Evolutionary conservation across 2,329 filamentous ascomycete genomes (phyloP).

Genomic region (Diaporthe eres): DNA sequence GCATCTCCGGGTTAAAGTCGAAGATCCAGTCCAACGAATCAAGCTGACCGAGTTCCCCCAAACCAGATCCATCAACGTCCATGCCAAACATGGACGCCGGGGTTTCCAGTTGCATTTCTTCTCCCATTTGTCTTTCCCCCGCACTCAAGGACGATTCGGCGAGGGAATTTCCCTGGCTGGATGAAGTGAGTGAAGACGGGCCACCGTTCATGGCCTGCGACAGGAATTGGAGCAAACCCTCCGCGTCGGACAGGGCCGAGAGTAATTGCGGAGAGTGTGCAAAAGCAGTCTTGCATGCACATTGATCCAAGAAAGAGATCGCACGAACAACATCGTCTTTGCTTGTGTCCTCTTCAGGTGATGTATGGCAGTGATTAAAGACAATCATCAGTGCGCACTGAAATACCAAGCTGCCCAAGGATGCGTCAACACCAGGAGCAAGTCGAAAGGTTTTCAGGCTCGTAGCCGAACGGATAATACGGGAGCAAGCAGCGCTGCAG

Average conservation of each 20-base stretch:
- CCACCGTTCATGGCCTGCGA: not conserved
- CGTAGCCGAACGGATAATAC: not conserved
- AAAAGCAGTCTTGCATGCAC: not conserved
- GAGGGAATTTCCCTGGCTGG: too few species aligned
- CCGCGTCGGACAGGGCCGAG: slow-evolving; percentile 14
- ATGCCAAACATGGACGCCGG: not conserved
- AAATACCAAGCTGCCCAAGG: slow-evolving; percentile 16
- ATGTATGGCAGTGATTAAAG: slow-evolving; percentile 7
- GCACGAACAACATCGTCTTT: not conserved
- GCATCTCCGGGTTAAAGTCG: not conserved
- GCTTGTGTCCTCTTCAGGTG: not conserved
- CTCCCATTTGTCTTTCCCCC: too few species aligned
- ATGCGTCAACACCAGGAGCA: not conserved
- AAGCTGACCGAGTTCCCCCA: not conserved
- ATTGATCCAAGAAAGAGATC: not conserved
- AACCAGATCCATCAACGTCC: not conserved
- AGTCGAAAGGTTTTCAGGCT: not conserved
- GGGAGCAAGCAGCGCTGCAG: slow-evolving; percentile 4
- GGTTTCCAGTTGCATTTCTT: not conserved
- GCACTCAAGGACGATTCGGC: not conserved
- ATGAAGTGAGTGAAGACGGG: too few species aligned
- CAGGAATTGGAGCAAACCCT: slow-evolving; percentile 2
- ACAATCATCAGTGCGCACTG: slow-evolving; percentile 30
- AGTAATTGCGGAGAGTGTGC: not conserved
- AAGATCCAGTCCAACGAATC: slow-evolving; percentile 17